Evolutionary conservation across 345 rosid species (phyloP).

Genomic region (Barbarea vulgaris): DNA sequence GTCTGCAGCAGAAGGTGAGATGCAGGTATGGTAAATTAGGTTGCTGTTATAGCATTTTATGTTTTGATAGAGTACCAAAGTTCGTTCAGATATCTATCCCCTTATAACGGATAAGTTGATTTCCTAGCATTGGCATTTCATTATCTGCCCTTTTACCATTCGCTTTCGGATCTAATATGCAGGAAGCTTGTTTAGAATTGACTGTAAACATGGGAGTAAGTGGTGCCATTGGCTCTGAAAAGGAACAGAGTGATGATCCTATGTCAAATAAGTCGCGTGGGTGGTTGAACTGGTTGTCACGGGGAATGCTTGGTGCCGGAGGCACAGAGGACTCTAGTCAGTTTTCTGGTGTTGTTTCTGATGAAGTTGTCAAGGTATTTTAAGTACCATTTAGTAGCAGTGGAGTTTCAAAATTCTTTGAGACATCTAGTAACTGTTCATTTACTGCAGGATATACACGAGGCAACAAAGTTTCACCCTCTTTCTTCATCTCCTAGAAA

Average conservation of each 20-base stretch:
- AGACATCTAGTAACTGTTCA: constrained; percentile 20
- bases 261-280: constrained; percentile 68
- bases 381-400: constrained; percentile 6
- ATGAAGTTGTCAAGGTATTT: constrained; percentile 90
- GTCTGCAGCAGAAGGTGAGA: constrained; percentile 79
- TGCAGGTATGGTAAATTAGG: constrained; percentile 66
- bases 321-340: constrained; percentile 93
- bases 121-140: constrained; percentile 14
- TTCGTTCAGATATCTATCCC: constrained; percentile 7
- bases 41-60: constrained; percentile 17
- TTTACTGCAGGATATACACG: constrained; percentile 76
- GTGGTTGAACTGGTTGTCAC: constrained; percentile 96
- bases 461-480: constrained; percentile 83
- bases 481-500: constrained; percentile 44
- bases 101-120: not conserved
- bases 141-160: constrained; percentile 9
- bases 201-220: constrained; percentile 39
- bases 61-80: constrained; percentile 14
- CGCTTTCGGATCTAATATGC: constrained; percentile 20
- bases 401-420: constrained; percentile 15
- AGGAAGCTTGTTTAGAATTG: constrained; percentile 59
- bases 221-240: constrained; percentile 47
- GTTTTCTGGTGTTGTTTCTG: constrained; percentile 90
- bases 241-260: constrained; percentile 59
- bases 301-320: constrained; percentile 99